Evolutionary conservation across 1,284 basidiomycete species (phyloP), one percentile per base, ranked within the genome.

Genomic region (Pseudomicrostroma phylloplanum): DNA sequence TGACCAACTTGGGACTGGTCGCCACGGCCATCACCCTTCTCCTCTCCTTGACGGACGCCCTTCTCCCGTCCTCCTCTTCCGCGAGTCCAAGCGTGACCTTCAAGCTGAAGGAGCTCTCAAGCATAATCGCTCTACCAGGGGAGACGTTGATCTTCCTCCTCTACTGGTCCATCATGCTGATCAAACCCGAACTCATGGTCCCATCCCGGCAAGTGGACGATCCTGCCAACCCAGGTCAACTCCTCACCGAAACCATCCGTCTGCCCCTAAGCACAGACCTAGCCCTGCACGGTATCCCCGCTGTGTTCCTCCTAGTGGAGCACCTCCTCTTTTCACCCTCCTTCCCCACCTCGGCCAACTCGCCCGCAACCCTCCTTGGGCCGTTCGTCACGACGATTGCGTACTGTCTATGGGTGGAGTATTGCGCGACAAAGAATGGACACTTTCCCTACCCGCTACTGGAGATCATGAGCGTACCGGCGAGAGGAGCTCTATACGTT

Each of bases 371-470:
- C 12, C 43, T 30, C 61, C 61, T 11, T 46, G 48, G 41, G 12
- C 17, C 17, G 19, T 62, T 30, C 30, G n/a, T 36, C 1, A 26
- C 42, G 2, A 62, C 60, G 1, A 19, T 58, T 17, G 19, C 42
- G 19, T 41, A 56, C 55, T 69, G 71, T 9, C 26, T 67, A 0
- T 73, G 70, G 71, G 66, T 56, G 12, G 68, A 65, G n/a, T 53
- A 62, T 23, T 73, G 71, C 55, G 70, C 68, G 25, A 26, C 42
- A 25, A 60, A 67, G 49, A 74, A 74, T 57, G 65, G 65, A 12
- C 62, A 67, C 56, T 68, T 53, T 49, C 64, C 70, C 0, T 73
- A 73, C 55, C 71, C 71, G 1, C 57, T 73, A n/a, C 57, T 73
- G 53, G 66, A 65, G 48, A 36, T 67, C 15, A 60, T 71, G 25